Percentiles rank a stretch among this genome's conserved stretches.
phyloP scores from a whole-genome alignment of 2,329 filamentous ascomycete species.

The Exophiala viscosa region DNA sequence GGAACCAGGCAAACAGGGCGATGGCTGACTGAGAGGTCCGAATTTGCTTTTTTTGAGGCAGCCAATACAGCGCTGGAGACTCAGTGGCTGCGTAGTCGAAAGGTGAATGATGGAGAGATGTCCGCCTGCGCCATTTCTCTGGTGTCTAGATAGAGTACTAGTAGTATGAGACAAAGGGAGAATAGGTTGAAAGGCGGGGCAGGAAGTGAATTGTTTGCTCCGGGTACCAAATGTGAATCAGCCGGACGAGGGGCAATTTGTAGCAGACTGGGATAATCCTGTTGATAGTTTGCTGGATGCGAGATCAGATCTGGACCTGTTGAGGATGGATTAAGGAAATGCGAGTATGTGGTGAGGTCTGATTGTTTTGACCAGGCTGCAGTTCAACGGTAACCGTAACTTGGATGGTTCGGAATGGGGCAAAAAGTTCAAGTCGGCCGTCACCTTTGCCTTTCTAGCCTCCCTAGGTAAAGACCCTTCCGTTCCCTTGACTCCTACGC shows the following conservation, averaged over 20 bases:
- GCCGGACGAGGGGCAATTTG: not conserved
- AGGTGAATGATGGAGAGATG: constrained; percentile 7
- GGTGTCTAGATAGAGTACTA: not conserved
- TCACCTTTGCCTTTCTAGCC: no score
- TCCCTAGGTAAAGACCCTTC: not conserved
- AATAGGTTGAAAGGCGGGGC: constrained; percentile 12
- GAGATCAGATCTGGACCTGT: not conserved
- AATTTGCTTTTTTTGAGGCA: not conserved
- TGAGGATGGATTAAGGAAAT: not conserved
- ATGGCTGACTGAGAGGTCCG: constrained; percentile 2
- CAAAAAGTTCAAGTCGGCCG: not conserved
- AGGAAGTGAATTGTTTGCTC: constrained; percentile 6
- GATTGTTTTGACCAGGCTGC: constrained; percentile 8
- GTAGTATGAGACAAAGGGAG: not conserved
- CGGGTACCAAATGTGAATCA: not conserved
- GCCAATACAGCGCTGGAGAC: not conserved
- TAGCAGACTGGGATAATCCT: not conserved
- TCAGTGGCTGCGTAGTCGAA: constrained; percentile 7
- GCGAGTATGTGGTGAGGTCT: not conserved
- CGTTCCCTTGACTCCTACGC: not conserved
- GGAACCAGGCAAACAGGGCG: constrained; percentile 16
- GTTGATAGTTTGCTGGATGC: not conserved
- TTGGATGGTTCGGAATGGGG: not conserved
- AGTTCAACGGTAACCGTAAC: not conserved
- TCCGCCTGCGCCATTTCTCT: constrained; percentile 15